Evolutionary conservation across 208 protist species (phyloP).

Genomic region (Crithidia brevicula): DNA sequence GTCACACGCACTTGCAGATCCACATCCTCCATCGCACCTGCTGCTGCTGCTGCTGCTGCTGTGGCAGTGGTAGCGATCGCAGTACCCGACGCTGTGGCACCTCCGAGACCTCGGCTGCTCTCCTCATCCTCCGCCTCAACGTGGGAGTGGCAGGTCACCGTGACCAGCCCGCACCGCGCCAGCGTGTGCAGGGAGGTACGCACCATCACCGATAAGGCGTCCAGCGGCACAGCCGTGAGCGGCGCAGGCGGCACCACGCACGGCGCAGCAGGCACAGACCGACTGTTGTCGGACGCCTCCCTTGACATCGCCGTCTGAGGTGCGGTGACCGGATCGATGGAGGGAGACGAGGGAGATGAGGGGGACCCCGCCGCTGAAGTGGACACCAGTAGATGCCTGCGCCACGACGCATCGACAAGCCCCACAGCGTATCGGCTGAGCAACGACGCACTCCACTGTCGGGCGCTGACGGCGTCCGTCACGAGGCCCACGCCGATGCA

Average conservation of each 20-base stretch:
- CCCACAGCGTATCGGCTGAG: slow-evolving; percentile 53
- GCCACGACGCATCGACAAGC: slow-evolving; percentile 43
- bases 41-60: not conserved
- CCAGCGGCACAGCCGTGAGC: slow-evolving; percentile 12
- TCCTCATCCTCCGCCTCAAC: not conserved
- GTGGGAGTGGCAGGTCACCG: not conserved
- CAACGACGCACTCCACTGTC: slow-evolving; percentile 53
- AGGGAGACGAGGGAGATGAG: not conserved
- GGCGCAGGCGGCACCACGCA: not conserved
- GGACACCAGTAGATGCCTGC: not conserved
- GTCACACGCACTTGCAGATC: slow-evolving; percentile 41
- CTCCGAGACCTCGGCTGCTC: no score
- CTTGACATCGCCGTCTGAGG: not conserved
- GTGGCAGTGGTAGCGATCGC: no score
- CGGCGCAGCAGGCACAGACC: not conserved
- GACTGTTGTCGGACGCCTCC: slow-evolving; percentile 16
- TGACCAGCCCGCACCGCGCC: slow-evolving; percentile 27
- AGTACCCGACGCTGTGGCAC: no score
- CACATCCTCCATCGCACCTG: not conserved
- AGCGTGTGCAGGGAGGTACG: slow-evolving; percentile 19
- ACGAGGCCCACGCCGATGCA: slow-evolving; percentile 81
- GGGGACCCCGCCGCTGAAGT: not conserved
- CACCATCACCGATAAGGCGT: slow-evolving; percentile 19
- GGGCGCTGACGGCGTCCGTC: slow-evolving; percentile 36
- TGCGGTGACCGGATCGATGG: not conserved